Conservation (phyloP, 768 basidiomycete genomes). For the Lentinus brumalis region DNA sequence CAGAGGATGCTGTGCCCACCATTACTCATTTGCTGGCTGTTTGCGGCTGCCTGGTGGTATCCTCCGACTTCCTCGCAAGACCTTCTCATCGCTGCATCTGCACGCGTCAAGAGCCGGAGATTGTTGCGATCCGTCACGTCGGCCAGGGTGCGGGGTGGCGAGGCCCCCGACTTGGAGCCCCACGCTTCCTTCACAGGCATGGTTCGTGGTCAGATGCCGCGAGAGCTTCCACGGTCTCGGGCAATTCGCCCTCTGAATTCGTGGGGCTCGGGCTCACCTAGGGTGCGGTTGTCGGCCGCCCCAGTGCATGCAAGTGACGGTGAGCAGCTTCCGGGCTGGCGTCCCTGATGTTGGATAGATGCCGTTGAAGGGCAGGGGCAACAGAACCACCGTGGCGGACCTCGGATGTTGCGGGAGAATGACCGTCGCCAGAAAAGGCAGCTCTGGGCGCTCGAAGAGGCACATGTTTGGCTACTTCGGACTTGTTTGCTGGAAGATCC, state of each 20-base stretch:
- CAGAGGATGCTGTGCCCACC: constrained; percentile 12
- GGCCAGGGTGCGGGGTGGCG: neutral
- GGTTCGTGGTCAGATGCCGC: neutral
- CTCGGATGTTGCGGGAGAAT: constrained; percentile 8
- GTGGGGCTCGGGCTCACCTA: neutral
- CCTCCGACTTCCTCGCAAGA: constrained; percentile 12
- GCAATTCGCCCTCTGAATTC: constrained; percentile 1
- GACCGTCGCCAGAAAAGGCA: neutral
- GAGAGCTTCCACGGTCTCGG: neutral
- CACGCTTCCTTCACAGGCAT: constrained; percentile 3
- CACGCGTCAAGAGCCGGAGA: constrained; percentile 13
- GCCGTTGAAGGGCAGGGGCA: neutral
- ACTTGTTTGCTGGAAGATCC: neutral
- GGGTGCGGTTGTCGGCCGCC: neutral
- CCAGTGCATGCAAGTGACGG: neutral
- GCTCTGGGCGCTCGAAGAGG: neutral
- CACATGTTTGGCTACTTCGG: neutral
- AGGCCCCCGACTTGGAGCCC: constrained; percentile 4
- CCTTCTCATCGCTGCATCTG: constrained; percentile 9
- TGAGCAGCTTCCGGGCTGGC: neutral
- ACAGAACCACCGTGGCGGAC: neutral
- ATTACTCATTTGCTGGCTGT: neutral
- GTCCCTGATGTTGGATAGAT: neutral
- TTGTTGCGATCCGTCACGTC: constrained; percentile 20
- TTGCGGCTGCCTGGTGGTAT: constrained; percentile 5